Evolutionary conservation across 345 rosid genomes (phyloP), one percentile per base, ranked within the genome.

Genomic region (Gossypium anomalum): DNA sequence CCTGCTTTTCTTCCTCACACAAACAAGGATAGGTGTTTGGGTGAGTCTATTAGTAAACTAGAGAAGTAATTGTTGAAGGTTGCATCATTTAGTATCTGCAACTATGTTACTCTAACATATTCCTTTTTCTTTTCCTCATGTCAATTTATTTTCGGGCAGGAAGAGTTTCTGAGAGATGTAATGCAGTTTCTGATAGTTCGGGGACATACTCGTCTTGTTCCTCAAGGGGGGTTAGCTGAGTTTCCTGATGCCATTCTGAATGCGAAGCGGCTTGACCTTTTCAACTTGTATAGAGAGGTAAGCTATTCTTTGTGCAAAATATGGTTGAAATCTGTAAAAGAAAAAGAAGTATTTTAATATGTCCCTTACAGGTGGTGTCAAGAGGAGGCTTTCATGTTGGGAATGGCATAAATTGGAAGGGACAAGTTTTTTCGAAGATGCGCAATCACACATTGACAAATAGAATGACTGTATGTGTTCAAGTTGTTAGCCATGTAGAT

Each of bases 371-470:
- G 99, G 99, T 96, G 74, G 98, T 96, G 71, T 93, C 99, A 52
- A 88, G 99, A 65, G 99, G 99, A 75, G 99, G 99, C 71, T 96
- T 96, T 80, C 97, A 96, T 57, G 98, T 96, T 44, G 98, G 99
- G 27, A 96, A 96, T 74, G 98, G 99, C 80, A 96, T 96, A 80
- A 96, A 96, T 79, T 96, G 99, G 99, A 96, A 96, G 84, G 99
- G 99, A 79, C 99, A 96, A 84, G 99, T 96, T 80, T 96, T 96
- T 86, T 96, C 99, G 25, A 96, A 93, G 91, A 96, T 96, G 99
- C 93, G 97, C 38, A 96, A 96, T 88, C 97, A 96, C 80, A 96
- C 99, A 7, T 80, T 89, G 78, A 93, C 98, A 69, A 95, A 95
- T 81, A 86, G 97, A 87, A 95, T 95, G 97, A 93, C 99, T 16